Percentiles rank a stretch among this genome's conserved stretches.
Evolutionary conservation across 306 rosid genomes (phyloP).

Genomic region (Dalbergia cultrata): DNA sequence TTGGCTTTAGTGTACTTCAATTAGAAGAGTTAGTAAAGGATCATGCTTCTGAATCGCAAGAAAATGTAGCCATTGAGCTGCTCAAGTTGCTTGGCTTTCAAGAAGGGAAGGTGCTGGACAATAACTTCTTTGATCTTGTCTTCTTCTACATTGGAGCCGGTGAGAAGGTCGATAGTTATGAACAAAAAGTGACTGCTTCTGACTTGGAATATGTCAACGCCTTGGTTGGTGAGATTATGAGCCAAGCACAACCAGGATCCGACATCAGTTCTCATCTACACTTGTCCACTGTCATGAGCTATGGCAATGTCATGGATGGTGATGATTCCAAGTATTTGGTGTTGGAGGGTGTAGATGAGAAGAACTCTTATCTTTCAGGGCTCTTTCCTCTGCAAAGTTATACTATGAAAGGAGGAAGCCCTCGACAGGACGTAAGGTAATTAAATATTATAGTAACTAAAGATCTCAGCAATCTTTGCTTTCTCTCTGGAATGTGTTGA

Average conservation of each 20-base stretch:
- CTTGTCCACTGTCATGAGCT: slow-evolving; percentile 82
- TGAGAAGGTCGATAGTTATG: slow-evolving; percentile 51
- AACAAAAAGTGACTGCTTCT: slow-evolving; percentile 49
- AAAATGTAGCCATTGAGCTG: slow-evolving; percentile 58
- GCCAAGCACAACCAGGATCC: slow-evolving; percentile 64
- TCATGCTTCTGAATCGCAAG: slow-evolving; percentile 34
- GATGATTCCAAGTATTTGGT: slow-evolving; percentile 63
- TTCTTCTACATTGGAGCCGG: slow-evolving; percentile 81
- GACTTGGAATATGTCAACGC: slow-evolving; percentile 66
- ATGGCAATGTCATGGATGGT: slow-evolving; percentile 62
- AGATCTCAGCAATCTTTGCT: slow-evolving; percentile 28
- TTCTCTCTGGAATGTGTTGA: slow-evolving; percentile 40
- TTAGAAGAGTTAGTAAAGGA: slow-evolving; percentile 54
- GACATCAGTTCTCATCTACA: slow-evolving; percentile 78
- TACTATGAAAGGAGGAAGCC: slow-evolving; percentile 79
- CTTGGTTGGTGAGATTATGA: slow-evolving; percentile 73
- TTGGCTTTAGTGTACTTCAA: slow-evolving; percentile 66
- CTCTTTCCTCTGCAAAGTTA: slow-evolving; percentile 88
- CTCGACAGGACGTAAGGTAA: slow-evolving; percentile 81
- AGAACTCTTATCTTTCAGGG: slow-evolving; percentile 55
- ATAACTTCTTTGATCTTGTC: slow-evolving; percentile 72
- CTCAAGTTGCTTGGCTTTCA: slow-evolving; percentile 85
- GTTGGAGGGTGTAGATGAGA: slow-evolving; percentile 48
- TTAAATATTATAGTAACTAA: slow-evolving; percentile 25
- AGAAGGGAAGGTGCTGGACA: slow-evolving; percentile 67